Percentiles rank a stretch among this genome's conserved stretches.
Evolutionary conservation across 1,284 basidiomycete genomes (phyloP).

Genomic region (Fomes fomentarius): DNA sequence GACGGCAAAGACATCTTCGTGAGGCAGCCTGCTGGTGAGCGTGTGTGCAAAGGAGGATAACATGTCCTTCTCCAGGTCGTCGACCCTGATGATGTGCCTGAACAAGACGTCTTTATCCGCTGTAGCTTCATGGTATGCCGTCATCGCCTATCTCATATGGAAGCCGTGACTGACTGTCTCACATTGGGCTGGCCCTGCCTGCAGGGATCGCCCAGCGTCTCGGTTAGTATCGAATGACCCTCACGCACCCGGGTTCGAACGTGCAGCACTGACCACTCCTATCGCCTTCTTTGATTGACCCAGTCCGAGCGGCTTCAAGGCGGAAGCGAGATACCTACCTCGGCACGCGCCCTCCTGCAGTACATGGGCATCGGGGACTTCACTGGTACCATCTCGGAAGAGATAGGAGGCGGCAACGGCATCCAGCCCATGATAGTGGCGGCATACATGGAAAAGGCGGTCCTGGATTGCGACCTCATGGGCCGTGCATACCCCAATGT

Average conservation of each 20-base stretch:
- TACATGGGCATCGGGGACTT: conserved; percentile 31
- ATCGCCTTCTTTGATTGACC: no score
- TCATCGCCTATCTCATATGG: conserved; percentile 52
- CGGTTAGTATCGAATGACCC: conserved; percentile 20
- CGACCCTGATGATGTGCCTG: conserved; percentile 31
- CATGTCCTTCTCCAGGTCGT: conserved; percentile 23
- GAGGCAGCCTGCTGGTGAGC: conserved; percentile 10
- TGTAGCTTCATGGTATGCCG: conserved; percentile 43
- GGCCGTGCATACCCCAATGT: conserved; percentile 47
- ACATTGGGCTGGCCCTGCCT: no score
- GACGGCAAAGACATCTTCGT: conserved; percentile 48
- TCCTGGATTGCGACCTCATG: conserved; percentile 52
- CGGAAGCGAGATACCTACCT: conserved; percentile 36
- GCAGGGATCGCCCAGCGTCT: conserved; percentile 53
- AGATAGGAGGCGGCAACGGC: conserved; percentile 64
- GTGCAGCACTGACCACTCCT: no score
- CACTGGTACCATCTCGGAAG: conserved; percentile 45
- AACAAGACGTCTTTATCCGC: conserved; percentile 33
- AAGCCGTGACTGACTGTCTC: neutral
- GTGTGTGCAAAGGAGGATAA: neutral
- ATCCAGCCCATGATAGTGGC: conserved; percentile 54
- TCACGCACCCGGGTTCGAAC: no score
- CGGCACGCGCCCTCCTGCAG: conserved; percentile 28
- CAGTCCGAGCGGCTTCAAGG: conserved; percentile 38
- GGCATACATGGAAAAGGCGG: conserved; percentile 33